A percentile compares a stretch with the other conserved stretches of the same genome.
Conservation (phyloP, 139 green algal genomes). For the Deuterostichococcus epilithicus region DNA sequence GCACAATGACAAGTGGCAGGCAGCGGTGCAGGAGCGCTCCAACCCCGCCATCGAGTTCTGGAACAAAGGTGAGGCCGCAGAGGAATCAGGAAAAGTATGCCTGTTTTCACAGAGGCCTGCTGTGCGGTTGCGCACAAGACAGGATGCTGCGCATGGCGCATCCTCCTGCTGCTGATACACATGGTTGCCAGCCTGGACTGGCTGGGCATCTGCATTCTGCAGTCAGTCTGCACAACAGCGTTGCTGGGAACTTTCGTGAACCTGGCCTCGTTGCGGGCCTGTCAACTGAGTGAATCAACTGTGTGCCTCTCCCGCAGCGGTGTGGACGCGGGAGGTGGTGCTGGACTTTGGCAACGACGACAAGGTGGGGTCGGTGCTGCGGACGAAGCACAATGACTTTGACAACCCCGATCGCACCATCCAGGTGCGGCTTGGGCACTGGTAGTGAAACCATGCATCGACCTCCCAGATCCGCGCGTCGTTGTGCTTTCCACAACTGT, state of each 20-base stretch:
- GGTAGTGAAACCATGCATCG: too few species aligned
- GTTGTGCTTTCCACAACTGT: neutral
- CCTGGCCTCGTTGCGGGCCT: too few species aligned
- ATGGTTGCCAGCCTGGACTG: too few species aligned
- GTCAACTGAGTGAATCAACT: too few species aligned
- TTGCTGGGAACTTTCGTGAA: neutral
- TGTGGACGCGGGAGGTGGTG: neutral
- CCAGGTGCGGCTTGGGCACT: neutral
- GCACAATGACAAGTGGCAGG: neutral
- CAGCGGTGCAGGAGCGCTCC: neutral
- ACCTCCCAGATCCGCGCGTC: too few species aligned
- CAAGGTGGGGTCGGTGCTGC: neutral
- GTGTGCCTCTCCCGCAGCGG: too few species aligned
- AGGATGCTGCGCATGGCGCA: too few species aligned
- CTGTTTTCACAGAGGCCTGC: neutral
- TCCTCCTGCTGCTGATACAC: too few species aligned
- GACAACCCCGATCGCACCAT: neutral
- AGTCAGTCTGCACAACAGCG: too few species aligned
- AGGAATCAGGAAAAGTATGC: neutral
- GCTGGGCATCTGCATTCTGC: too few species aligned
- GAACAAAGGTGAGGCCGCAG: neutral
- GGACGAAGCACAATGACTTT: neutral
- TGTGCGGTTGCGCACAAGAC: too few species aligned
- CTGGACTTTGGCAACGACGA: neutral
- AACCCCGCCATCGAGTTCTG: neutral